Evolutionary conservation across 345 rosid genomes (phyloP), one percentile per base, ranked within the genome.

Genomic region (Jatropha curcas): DNA sequence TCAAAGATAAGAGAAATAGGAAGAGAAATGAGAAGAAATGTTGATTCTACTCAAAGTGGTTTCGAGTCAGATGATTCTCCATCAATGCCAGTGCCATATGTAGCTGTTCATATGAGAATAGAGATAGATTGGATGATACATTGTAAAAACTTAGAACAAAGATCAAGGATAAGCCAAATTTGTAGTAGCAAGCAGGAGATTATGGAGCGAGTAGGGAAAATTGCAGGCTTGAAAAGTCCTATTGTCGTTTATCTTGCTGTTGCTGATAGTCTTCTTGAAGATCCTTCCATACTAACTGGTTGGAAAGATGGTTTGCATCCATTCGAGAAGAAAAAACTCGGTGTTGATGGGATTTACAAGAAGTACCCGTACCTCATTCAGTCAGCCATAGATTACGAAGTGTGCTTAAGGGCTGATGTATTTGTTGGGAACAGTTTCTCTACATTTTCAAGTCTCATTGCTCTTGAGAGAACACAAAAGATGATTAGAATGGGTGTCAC

Each of bases 61-160:
- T 45, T 3, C 1, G 64, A 63, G 59, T 50, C 60, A 7, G 73
- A 74, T 55, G 71, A 46, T 39, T 68, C 69, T 37, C 46, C 13
- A 0, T 12, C 0, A 65, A 39, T 57, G 14, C 64, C 67, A 0
- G 46, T 76, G 28, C 87, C 93, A 56, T 92, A 86, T 45, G 77
- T 92, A 12, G 98, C 99, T 0, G 97, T 95, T 74, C 98, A 95
- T 77, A 89, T 95, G 99, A 91, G 99, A 78, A 85, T 95, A 67
- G 98, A 95, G 86, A 89, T 87, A 70, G 99, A 95, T 67, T 95
- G 99, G 99, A 88, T 91, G 97, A 92, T 95, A 63, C 99, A 95
- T 65, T 95, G 99, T 71, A 95, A 90, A 86, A 95, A 95, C 56
- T 74, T 95, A 60, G 96, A 95, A 77, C 90, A 87, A 33, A 82